These are phyloP conservation scores for Bauhinia variegata DNA, from an alignment of 306 rosid species.

Conservation along the genomic window DNA sequence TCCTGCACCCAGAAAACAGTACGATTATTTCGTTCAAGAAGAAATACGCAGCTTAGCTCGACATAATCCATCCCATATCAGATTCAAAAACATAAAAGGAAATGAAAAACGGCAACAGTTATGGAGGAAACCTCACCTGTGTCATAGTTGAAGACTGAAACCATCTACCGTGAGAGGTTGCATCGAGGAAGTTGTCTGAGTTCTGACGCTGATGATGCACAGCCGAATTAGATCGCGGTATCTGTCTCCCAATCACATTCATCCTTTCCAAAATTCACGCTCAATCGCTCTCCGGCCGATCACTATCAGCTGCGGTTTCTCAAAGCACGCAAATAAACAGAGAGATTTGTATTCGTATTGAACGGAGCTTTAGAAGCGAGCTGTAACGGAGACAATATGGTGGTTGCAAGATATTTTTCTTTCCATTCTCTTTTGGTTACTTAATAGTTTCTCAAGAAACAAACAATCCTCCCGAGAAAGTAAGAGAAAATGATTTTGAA, in stretches of 20 bases:
- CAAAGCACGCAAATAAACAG: background rate
- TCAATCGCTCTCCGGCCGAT: background rate
- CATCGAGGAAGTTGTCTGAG: conserved; percentile 62
- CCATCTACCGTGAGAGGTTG: conserved; percentile 57
- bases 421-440: background rate
- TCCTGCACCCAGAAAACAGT: conserved; percentile 51
- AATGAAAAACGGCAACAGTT: background rate
- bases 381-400: background rate
- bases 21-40: background rate
- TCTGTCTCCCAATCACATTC: conserved; percentile 58
- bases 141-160: conserved; percentile 57
- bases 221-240: conserved; percentile 63
- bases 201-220: conserved; percentile 69
- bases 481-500: conserved; percentile 44
- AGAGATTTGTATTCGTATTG: too few relatives aligned
- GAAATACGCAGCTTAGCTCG: conserved; percentile 11
- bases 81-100: conserved; percentile 2
- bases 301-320: background rate
- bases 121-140: conserved; percentile 49
- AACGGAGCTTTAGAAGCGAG: background rate
- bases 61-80: background rate
- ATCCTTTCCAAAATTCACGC: conserved; percentile 30
- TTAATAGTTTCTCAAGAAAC: conserved; percentile 26
- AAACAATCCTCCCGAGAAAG: conserved; percentile 12
- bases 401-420: background rate